Evolutionary conservation across 78 protist genomes (phyloP).

Genomic region (Polysphondylium violaceum): DNA sequence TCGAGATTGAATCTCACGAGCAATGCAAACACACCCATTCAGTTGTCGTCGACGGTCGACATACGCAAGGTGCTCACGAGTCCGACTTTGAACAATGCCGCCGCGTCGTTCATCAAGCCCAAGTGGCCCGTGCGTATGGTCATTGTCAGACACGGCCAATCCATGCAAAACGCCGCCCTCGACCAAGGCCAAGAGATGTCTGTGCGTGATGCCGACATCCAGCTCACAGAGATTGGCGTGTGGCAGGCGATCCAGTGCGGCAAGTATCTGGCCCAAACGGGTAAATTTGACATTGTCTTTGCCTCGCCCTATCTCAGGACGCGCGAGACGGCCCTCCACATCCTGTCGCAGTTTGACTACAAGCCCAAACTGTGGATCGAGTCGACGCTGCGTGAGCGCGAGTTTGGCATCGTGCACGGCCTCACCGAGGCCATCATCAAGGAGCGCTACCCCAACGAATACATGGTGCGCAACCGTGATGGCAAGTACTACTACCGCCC

Average conservation of each 20-base stretch:
- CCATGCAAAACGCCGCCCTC: conserved; percentile 69
- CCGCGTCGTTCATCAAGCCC: conserved; percentile 2
- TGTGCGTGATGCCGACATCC: conserved; percentile 65
- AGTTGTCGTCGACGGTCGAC: too few species aligned
- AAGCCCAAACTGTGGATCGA: conserved; percentile 4
- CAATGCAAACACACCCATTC: too few species aligned
- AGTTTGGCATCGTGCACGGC: conserved; percentile 71
- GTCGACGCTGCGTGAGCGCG: conserved; percentile 46
- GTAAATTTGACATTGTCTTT: conserved; percentile 48
- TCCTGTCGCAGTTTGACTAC: conserved; percentile 43
- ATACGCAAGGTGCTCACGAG: too few species aligned
- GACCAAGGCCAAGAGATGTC: conserved; percentile 20
- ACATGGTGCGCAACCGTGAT: conserved; percentile 22
- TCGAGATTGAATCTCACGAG: too few species aligned
- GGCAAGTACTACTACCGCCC: conserved; percentile 45
- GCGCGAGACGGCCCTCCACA: conserved; percentile 40
- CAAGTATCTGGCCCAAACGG: conserved; percentile 12
- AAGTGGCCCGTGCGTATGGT: conserved; percentile 65
- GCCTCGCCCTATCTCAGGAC: conserved; percentile 65
- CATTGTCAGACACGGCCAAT: conserved; percentile 66
- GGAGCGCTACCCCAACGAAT: conserved; percentile 32
- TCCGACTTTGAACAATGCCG: not conserved
- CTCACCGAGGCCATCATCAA: conserved; percentile 15
- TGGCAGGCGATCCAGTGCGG: conserved; percentile 67
- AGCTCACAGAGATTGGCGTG: conserved; percentile 24